These are phyloP conservation scores for Quercus lobata DNA, from an alignment of 331 rosid genomes.

Conservation along the genomic window DNA sequence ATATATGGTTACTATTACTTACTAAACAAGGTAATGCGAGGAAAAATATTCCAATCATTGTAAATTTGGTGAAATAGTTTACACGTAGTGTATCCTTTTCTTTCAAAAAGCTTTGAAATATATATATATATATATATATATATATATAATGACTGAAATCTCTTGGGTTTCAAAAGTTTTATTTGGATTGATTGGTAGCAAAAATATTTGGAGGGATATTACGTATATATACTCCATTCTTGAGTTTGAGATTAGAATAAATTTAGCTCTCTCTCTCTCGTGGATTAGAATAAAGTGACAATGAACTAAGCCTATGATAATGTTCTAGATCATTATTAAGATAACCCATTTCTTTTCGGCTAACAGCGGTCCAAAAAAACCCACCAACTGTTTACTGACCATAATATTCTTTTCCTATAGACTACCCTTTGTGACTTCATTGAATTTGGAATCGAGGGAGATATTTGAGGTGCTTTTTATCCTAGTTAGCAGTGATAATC, in stretches of 20 bases:
- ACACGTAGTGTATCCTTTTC: not conserved
- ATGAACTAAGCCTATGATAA: constrained; percentile 20
- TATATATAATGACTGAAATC: not conserved
- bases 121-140: no score
- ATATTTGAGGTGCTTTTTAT: constrained; percentile 28
- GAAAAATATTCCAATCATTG: not conserved
- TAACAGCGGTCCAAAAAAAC: constrained; percentile 28
- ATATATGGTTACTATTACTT: not conserved
- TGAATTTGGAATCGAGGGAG: constrained; percentile 49
- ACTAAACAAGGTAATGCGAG: not conserved
- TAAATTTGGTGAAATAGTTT: not conserved
- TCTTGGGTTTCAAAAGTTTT: constrained; percentile 9
- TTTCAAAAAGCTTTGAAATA: not conserved
- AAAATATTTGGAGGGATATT: constrained; percentile 30
- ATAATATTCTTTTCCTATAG: constrained; percentile 39
- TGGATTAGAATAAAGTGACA: constrained; percentile 39
- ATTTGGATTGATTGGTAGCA: constrained; percentile 34
- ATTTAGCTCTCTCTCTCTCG: not conserved
- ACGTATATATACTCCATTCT: constrained; percentile 19
- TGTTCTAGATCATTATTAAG: constrained; percentile 28
- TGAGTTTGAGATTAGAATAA: not conserved
- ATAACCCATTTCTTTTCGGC: constrained; percentile 1
- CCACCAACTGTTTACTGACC: constrained; percentile 34
- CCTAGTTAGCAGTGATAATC: constrained; percentile 22
- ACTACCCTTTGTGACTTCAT: constrained; percentile 27